Base-by-base conservation (phyloP, 1,139 yeast species). In the Hemisphaericaspora subhashii region DNA sequence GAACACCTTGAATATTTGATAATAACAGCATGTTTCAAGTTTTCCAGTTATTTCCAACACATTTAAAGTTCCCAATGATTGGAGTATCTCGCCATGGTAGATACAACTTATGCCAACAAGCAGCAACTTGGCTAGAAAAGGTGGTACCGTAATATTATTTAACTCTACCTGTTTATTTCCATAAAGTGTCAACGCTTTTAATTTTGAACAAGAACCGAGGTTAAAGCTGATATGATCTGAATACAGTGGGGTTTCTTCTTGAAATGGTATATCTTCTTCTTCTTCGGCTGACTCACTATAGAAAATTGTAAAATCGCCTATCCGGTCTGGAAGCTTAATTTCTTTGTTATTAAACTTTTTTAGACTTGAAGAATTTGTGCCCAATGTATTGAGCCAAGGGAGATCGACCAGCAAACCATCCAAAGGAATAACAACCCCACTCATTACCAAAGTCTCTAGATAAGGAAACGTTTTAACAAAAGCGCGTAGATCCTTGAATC, bases 381-480 rank as follows among this genome's bases (percentile, higher is more conserved):
- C 31, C 4, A 27, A 12, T 5, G 15, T 27, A 11, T 16, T 11
- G 11, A 27, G 20, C 20, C 20, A 27, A 5, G 21, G 31, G 14
- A n/a, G 5, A n/a, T 10, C 21, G 11, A 8, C n/a, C n/a, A 15
- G 5, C 2, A 27, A 10, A 8, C 8, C 15, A 3, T 15, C 6
- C 8, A 27, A n/a, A 4, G 31, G 21, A 9, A 15, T 14, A 4
- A 20, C 16, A 16, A 5, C 15, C 4, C 21, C 31, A 27, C 13
- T 16, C 10, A 27, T 8, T 5, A 6, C 8, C 20, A 27, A 15
- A 9, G 21, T 27, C 16, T 27, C 31, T 12, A 27, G 11, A 12
- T 27, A 27, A 4, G 31, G 36, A 14, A 26, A 28, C 16, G n/a
- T 26, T 13, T 15, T 26, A 6, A 33, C 20, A 16, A 33, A 33